Evolutionary conservation across 495 filamentous ascomycete genomes (phyloP).

Genomic region (Tuber melanosporum): DNA sequence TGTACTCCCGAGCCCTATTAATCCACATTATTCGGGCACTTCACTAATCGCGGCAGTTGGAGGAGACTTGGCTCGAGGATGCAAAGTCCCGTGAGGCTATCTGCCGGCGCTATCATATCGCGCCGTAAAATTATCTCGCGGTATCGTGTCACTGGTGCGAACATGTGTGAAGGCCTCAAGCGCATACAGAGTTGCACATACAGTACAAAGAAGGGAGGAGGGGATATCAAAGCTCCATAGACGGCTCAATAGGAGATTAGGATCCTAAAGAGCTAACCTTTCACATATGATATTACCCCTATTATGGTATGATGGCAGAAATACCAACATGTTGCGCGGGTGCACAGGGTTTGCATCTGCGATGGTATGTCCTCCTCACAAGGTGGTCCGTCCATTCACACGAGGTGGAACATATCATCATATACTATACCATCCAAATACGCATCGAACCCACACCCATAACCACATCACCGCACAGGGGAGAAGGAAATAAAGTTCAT

Average conservation of each 20-base stretch:
- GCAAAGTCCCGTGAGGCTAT: not conserved
- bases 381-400: not conserved
- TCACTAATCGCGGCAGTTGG: too few relatives aligned
- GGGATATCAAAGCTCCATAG: not conserved
- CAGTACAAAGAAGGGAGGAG: not conserved
- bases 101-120: not conserved
- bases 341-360: not conserved
- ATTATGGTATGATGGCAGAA: not conserved
- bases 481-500: not conserved
- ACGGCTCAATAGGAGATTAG: not conserved
- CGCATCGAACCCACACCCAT: not conserved
- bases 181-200: not conserved
- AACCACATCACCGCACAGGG: not conserved
- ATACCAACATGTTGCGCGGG: not conserved
- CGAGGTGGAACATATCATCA: not conserved
- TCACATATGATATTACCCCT: not conserved
- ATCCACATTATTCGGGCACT: not conserved
- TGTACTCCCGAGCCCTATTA: not conserved
- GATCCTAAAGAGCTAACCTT: not conserved
- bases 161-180: not conserved
- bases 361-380: not conserved
- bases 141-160: not conserved
- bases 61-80: not conserved
- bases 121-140: not conserved
- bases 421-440: not conserved